Evolutionary conservation across 257 asterid genomes (phyloP), one percentile per base, ranked within the genome.

Genomic region (Plantago ovata): DNA sequence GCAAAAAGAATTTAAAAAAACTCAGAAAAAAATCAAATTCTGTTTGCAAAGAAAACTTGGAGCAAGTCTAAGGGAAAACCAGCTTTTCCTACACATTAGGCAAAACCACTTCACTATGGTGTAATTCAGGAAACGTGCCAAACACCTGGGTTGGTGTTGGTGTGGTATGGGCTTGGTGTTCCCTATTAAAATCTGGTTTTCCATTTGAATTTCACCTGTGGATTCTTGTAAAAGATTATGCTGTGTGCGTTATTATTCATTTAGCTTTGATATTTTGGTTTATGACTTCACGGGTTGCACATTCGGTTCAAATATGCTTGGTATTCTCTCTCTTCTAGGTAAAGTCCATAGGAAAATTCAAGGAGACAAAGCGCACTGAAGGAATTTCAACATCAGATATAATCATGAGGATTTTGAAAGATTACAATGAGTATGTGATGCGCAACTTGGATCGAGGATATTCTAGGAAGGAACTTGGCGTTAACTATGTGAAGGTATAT

Each of bases 391-490:
- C 91, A 21, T 83, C 91, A 6, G 87, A 83, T 59, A 45, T 83
- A 20, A 80, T 83, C 41, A 80, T 83, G 91, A 65, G 91, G 71
- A 80, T 83, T 36, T 80, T 83, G 41, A 83, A 80, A 60, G 87
- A 83, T 63, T 83, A 83, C 69, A 83, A 83, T 42, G 79, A 82
- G 47, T 80, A 83, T 77, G 87, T 83, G 61, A 80, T 80, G 87
- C 91, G 87, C 58, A 83, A 79, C 56, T 75, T 82, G 84, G 90
- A 82, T 58, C 73, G 86, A 54, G 90, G 90, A 39, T 83, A 83
- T 60, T 62, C 91, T n/a, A 83, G 87, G 58, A 77, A 78, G 70
- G 87, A 83, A 20, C 91, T 83, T 56, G 77, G 77, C 59, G 75
- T 83, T 38, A 83, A 86, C 77, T 83, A 79, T 56, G 90, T 82